Evolutionary conservation across 768 basidiomycete species (phyloP).

Genomic region (Rhizopogon roseolus): DNA sequence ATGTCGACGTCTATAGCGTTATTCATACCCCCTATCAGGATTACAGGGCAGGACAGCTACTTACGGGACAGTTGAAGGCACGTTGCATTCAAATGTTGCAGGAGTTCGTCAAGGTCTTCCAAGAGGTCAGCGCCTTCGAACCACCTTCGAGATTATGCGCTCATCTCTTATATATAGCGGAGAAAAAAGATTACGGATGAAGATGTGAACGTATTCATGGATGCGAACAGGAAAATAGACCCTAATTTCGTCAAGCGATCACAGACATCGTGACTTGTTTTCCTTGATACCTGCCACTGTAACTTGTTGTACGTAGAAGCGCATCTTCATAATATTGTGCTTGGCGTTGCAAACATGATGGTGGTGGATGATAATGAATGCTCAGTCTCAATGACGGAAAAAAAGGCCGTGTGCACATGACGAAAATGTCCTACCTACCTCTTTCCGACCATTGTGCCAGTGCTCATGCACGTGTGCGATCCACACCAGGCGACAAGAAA

Average conservation of each 20-base stretch:
- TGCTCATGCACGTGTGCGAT: too few relatives aligned
- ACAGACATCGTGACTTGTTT: background rate
- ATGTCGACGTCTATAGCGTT: background rate
- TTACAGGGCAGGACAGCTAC: slow-evolving; percentile 81
- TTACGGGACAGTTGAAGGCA: slow-evolving; percentile 90
- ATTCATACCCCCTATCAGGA: slow-evolving; percentile 47
- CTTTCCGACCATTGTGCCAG: too few relatives aligned
- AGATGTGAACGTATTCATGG: slow-evolving; percentile 74
- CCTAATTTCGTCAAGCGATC: slow-evolving; percentile 40
- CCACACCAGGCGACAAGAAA: too few relatives aligned
- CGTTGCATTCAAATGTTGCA: slow-evolving; percentile 82
- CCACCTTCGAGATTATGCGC: background rate
- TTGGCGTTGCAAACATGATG: too few relatives aligned
- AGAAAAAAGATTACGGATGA: slow-evolving; percentile 79
- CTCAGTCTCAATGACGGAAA: too few relatives aligned
- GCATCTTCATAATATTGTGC: too few relatives aligned
- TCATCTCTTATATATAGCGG: slow-evolving; percentile 43
- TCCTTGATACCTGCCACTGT: background rate
- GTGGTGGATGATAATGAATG: too few relatives aligned
- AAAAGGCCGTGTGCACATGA: too few relatives aligned
- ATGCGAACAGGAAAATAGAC: slow-evolving; percentile 70
- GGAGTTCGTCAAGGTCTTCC: slow-evolving; percentile 80
- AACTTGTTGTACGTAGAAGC: background rate
- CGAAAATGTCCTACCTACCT: too few relatives aligned
- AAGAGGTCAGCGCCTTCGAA: slow-evolving; percentile 47